Evolutionary conservation across 2,329 filamentous ascomycete genomes (phyloP), one percentile per base, ranked within the genome.

Genomic region (Cadophora malorum): DNA sequence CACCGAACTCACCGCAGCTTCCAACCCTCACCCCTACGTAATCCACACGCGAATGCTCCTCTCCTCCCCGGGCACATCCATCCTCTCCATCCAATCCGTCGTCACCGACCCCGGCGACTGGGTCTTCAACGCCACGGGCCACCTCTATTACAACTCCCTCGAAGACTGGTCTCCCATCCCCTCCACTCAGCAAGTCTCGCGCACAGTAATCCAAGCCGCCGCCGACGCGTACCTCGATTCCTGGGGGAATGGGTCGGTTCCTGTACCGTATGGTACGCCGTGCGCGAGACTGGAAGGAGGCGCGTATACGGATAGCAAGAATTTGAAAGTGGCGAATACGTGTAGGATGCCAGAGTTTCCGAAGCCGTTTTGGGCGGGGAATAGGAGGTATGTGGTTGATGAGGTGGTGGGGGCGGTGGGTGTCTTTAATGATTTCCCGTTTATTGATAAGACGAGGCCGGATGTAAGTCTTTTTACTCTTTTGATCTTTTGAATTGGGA

Each of bases 41-140:
- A 70, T 71, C 19, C 68, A 69, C 21, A 71, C 70, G 14, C 67
- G 68, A 10, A 71, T 70, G 70, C 56, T 68, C 0, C 63, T 71
- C 41, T 45, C 41, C 14, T 45, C 41, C 41, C 41, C 41, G 1
- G 14, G 41, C 12, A 16, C 41, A 16, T 16, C 25, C 60, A 67
- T 65, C 31, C 67, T 55, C 3, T 56, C 50, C 6, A 65, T 71
- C 9, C 64, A 72, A 38, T 63, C 58, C 16, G 59, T 67, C 10
- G 63, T 72, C 14, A 67, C 70, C 0, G 49, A 66, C 3, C 25
- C 59, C 1, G 68, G 70, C 4, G 70, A 72, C 50, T 72, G 70
- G 70, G 68, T 67, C 6, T 72, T 72, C 64, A 69, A 72, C 41
- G 68, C 68, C 7, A 68, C 64, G 1, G 67, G 65, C 0, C 62